Percentiles rank a stretch among this genome's conserved stretches.
Evolutionary conservation across 192 early-diverging fungal species (phyloP).

Genomic region (Rhizophagus sp.): DNA sequence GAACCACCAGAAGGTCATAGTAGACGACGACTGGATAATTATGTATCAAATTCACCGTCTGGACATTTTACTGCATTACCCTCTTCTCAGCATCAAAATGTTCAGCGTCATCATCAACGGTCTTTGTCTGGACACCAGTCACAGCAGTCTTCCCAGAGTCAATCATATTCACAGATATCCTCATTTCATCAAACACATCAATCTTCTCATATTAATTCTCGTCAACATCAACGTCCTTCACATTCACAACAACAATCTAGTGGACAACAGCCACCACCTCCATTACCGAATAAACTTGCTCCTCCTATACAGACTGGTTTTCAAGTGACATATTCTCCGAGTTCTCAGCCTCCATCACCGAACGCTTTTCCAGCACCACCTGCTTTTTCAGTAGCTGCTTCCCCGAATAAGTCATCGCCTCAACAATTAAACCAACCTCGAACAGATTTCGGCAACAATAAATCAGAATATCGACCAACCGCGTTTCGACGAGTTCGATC

Average conservation of each 20-base stretch:
- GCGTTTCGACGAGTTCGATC: slow-evolving; percentile 24
- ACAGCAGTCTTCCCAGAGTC: not conserved
- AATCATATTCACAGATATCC: slow-evolving; percentile 3
- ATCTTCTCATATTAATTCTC: not conserved
- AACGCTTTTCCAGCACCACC: not conserved
- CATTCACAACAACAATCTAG: slow-evolving; percentile 1
- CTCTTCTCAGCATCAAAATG: slow-evolving; percentile 17
- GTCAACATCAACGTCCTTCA: slow-evolving; percentile 8
- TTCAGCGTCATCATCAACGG: not conserved
- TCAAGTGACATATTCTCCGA: not conserved
- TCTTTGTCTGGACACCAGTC: not conserved
- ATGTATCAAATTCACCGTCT: slow-evolving; percentile 2
- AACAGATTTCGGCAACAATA: not conserved
- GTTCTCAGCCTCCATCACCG: not conserved
- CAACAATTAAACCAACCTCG: not conserved
- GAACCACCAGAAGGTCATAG: not conserved
- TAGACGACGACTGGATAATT: slow-evolving; percentile 20
- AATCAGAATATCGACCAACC: slow-evolving; percentile 3
- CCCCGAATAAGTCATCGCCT: not conserved
- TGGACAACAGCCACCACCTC: not conserved
- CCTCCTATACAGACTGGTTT: slow-evolving; percentile 12
- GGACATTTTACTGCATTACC: not conserved
- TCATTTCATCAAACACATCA: not conserved
- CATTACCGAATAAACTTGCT: not conserved
- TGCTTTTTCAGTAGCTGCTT: not conserved